Evolutionary conservation across 257 asterid genomes (phyloP), one percentile per base, ranked within the genome.

Genomic region (Apocynum venetum): DNA sequence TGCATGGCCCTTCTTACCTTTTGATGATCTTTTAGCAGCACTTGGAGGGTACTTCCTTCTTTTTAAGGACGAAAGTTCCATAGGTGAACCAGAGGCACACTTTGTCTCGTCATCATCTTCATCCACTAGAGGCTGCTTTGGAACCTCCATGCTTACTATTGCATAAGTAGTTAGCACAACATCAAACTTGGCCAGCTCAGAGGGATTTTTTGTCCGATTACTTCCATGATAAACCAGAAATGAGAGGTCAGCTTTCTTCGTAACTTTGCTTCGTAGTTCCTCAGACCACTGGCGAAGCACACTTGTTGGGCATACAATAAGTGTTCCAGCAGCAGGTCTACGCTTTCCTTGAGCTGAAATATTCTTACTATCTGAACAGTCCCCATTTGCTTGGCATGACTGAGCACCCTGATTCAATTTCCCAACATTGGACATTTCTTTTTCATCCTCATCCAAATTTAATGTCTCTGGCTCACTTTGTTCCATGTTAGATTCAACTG

Each of bases 271-370:
- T 74, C 86, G 93, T 84, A 96, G 87, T 84, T 96, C 99, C 0
- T 96, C 99, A 20, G 90, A 85, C 99, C 99, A 96, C 79, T 96
- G 99, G 65, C 97, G 88, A 73, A 96, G 97, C 80, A 96, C 99
- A 87, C 98, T 96, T 36, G 99, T 96, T 40, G 99, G 99, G 73
- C 99, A 96, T 71, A 96, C 99, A 49, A 95, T 83, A 76, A 96
- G 99, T 60, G 99, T 96, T 59, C 99, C 99, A 75, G 91, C 97
- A 78, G 97, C 90, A 68, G 96, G 93, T 86, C 97, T 90, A 71
- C 90, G 93, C 79, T 84, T 92, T 49, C 91, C 83, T 78, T 73
- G 89, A 78, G 80, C 74, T 84, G 83, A 72, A 71, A 80, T 73
- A 56, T 67, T 76, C 48, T 71, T 82, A 69, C 61, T 74, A 36